Evolutionary conservation across 352 stramenopile species (phyloP).

Genomic region (Blastocystis sp.): DNA sequence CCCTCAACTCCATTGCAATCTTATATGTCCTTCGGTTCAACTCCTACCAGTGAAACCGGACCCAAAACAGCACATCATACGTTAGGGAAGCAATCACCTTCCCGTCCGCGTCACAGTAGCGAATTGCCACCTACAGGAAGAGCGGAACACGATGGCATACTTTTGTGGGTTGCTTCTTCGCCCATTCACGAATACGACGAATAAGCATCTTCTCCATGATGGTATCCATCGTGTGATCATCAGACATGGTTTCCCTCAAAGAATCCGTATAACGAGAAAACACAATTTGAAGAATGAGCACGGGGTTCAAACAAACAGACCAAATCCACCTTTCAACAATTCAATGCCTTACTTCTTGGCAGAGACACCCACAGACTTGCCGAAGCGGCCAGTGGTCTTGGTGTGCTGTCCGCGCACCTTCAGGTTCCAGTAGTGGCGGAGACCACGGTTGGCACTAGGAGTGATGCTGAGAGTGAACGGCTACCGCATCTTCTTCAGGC

Average conservation of each 20-base stretch:
- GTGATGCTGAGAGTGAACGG: neutral
- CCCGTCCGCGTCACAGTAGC: neutral
- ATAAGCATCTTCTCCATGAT: neutral
- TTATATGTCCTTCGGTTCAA: constrained; percentile 65
- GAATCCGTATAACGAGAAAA: neutral
- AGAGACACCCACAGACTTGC: constrained; percentile 70
- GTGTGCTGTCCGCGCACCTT: constrained; percentile 99
- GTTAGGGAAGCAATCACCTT: neutral
- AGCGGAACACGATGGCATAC: constrained; percentile 1
- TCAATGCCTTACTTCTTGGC: constrained; percentile 57
- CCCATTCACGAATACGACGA: constrained; percentile 6
- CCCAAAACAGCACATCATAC: neutral
- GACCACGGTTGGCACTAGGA: too few relatives aligned
- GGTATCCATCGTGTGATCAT: neutral
- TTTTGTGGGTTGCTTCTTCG: constrained; percentile 24
- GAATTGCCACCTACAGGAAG: neutral
- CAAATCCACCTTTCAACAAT: constrained; percentile 51
- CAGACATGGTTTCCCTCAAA: neutral
- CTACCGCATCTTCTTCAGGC: neutral
- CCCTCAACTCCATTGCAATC: constrained; percentile 11
- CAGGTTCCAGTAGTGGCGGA: constrained; percentile 96
- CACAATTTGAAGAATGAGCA: neutral
- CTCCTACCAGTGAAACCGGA: neutral
- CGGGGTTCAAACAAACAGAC: neutral
- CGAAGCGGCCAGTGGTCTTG: constrained; percentile 91